Percentiles rank a stretch among this genome's conserved stretches.
Evolutionary conservation across 176 grass and related monocot species (phyloP).

Genomic region (Saccharum spontaneum): DNA sequence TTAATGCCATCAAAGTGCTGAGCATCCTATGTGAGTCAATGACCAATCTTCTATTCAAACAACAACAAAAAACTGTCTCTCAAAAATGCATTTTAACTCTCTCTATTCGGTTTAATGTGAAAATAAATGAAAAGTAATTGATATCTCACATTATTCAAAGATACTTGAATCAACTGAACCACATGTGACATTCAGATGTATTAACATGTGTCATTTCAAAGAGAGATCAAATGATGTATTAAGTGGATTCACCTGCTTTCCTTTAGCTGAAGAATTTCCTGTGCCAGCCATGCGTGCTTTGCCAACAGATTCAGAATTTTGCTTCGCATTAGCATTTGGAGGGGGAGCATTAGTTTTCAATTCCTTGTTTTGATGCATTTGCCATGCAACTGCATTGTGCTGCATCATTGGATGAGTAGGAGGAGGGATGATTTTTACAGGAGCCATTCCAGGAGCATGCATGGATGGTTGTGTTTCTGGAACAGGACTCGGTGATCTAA

Average conservation of each 20-base stretch:
- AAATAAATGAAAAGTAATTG: constrained; percentile 14
- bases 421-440: constrained; percentile 21
- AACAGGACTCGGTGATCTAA: constrained; percentile 20
- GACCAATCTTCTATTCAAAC: constrained; percentile 17
- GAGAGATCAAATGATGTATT: constrained; percentile 6
- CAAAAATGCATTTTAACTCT: constrained; percentile 15
- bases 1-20: constrained; percentile 9
- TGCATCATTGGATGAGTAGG: constrained; percentile 38
- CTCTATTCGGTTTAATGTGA: constrained; percentile 22
- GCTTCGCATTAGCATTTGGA: constrained; percentile 31
- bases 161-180: not conserved
- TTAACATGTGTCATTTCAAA: not conserved
- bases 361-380: constrained; percentile 54
- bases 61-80: not conserved
- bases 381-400: constrained; percentile 27
- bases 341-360: constrained; percentile 32
- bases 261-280: constrained; percentile 46
- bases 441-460: constrained; percentile 44
- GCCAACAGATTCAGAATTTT: constrained; percentile 40
- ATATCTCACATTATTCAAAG: constrained; percentile 20
- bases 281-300: constrained; percentile 25
- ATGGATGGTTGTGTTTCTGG: constrained; percentile 38
- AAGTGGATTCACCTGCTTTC: constrained; percentile 46
- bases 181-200: constrained; percentile 4
- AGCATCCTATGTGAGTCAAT: constrained; percentile 18